These are phyloP conservation scores for Ceratocystis harringtonii DNA, from an alignment of 2,329 filamentous ascomycete genomes.

Conservation along the genomic window DNA sequence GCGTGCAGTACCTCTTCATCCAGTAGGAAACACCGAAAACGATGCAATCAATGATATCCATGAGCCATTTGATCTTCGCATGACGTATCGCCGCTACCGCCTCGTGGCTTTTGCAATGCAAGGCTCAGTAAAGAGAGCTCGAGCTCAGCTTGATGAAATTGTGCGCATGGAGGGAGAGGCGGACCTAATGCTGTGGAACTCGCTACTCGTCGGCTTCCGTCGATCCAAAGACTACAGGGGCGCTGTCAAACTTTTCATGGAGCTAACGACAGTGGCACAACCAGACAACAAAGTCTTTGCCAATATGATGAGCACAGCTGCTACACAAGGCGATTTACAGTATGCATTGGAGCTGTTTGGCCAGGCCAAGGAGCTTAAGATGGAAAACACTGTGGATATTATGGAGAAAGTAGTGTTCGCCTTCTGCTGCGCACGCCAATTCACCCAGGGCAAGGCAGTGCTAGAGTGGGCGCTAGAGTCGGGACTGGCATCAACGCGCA, in stretches of 20 bases:
- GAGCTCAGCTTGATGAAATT: slow-evolving; percentile 14
- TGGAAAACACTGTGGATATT: slow-evolving; percentile 35
- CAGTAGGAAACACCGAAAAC: slow-evolving; percentile 1
- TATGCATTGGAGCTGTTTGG: slow-evolving; percentile 50
- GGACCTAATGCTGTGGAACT: slow-evolving; percentile 55
- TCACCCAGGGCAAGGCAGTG: slow-evolving; percentile 27
- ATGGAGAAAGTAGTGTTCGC: slow-evolving; percentile 12
- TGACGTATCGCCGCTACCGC: slow-evolving; percentile 10
- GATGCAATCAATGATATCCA: slow-evolving; percentile 2
- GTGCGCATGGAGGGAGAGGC: slow-evolving; percentile 26
- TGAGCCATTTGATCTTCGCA: slow-evolving; percentile 2
- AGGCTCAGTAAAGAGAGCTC: slow-evolving; percentile 13
- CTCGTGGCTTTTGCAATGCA: slow-evolving; percentile 11
- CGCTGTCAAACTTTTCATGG: slow-evolving; percentile 48
- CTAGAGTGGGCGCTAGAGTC: slow-evolving; percentile 36
- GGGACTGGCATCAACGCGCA: slow-evolving; percentile 38
- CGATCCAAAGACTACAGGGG: slow-evolving; percentile 52
- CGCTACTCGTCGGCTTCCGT: slow-evolving; percentile 55
- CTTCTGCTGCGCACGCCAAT: slow-evolving; percentile 35
- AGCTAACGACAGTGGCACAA: slow-evolving; percentile 34
- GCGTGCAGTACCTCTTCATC: neutral
- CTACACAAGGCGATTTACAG: slow-evolving; percentile 56
- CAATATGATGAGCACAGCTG: slow-evolving; percentile 58
- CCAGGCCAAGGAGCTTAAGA: slow-evolving; percentile 38
- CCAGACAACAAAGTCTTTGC: slow-evolving; percentile 54